Evolutionary conservation across 2,329 filamentous ascomycete genomes (phyloP).

Genomic region (Nannizziopsis arthrosporioides): DNA sequence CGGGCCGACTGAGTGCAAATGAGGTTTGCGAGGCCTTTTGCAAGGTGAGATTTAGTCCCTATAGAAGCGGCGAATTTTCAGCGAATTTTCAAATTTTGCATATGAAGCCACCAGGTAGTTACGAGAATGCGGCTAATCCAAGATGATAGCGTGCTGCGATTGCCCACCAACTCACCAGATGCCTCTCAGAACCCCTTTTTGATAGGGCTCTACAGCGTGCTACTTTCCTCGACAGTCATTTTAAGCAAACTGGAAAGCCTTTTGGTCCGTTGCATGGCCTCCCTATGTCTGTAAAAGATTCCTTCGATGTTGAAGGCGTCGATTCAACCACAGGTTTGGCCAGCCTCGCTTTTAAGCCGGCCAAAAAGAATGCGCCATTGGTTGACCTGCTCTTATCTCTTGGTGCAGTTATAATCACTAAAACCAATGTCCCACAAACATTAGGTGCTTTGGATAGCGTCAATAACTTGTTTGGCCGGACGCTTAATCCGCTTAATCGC

Average conservation of each 20-base stretch:
- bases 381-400: conserved; percentile 47
- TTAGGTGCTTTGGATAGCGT: conserved; percentile 45
- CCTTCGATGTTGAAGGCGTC: conserved; percentile 38
- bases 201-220: conserved; percentile 40
- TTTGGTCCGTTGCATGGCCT: conserved; percentile 52
- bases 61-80: not conserved
- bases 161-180: conserved; percentile 35
- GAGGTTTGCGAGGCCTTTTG: conserved; percentile 46
- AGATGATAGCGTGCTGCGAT: conserved; percentile 27
- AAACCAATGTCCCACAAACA: conserved; percentile 57
- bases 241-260: conserved; percentile 29
- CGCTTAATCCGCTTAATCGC: conserved; percentile 52
- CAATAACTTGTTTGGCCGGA: conserved; percentile 52
- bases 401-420: conserved; percentile 57
- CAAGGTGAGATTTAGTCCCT: conserved; percentile 29
- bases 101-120: too few species aligned
- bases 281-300: conserved; percentile 43
- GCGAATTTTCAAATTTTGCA: not conserved
- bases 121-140: conserved; percentile 2
- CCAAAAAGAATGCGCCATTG: conserved; percentile 44
- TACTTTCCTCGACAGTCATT: conserved; percentile 37
- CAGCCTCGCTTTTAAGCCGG: conserved; percentile 49
- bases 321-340: conserved; percentile 49
- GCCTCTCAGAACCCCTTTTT: conserved; percentile 44
- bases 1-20: conserved; percentile 27